phyloP scores from a whole-genome alignment of 1,139 yeast species.

The Taiozyma sp. region DNA sequence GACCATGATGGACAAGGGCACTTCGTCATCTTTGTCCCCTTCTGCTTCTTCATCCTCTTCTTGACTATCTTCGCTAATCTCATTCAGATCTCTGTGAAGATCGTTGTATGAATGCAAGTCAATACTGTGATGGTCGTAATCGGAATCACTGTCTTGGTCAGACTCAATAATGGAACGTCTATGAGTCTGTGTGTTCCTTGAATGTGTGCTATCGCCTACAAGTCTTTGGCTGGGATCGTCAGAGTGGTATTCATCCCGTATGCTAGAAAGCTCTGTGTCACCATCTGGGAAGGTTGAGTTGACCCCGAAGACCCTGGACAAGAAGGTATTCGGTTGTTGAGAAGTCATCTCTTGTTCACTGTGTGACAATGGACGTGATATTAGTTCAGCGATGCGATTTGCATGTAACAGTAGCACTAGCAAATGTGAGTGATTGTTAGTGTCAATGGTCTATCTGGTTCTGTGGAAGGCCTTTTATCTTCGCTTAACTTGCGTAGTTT shows the following conservation, averaged over 20 bases:
- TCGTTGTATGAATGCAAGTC: slow-evolving; percentile 1
- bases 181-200: slow-evolving; percentile 3
- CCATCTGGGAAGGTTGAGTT: slow-evolving; percentile 23
- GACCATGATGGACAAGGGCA: slow-evolving; percentile 26
- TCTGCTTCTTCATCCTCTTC: slow-evolving; percentile 5
- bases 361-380: background rate
- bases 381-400: too few relatives aligned
- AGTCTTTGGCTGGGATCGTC: slow-evolving; percentile 8
- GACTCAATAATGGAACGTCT: slow-evolving; percentile 21
- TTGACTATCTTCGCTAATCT: slow-evolving; percentile 6
- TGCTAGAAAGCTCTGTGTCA: slow-evolving; percentile 17
- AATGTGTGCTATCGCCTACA: background rate
- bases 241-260: slow-evolving; percentile 7
- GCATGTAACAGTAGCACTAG: too few relatives aligned
- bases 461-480: background rate
- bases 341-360: slow-evolving; percentile 7
- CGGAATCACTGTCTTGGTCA: slow-evolving; percentile 16
- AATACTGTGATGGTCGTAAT: slow-evolving; percentile 10
- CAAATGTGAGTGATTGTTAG: too few relatives aligned
- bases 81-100: slow-evolving; percentile 8
- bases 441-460: background rate
- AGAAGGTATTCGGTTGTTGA: slow-evolving; percentile 28
- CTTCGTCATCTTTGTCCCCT: slow-evolving; percentile 9
- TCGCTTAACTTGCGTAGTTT: background rate
- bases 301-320: slow-evolving; percentile 35